Conservation (phyloP, 768 basidiomycete genomes). For the Melanogaster broomeanus region DNA sequence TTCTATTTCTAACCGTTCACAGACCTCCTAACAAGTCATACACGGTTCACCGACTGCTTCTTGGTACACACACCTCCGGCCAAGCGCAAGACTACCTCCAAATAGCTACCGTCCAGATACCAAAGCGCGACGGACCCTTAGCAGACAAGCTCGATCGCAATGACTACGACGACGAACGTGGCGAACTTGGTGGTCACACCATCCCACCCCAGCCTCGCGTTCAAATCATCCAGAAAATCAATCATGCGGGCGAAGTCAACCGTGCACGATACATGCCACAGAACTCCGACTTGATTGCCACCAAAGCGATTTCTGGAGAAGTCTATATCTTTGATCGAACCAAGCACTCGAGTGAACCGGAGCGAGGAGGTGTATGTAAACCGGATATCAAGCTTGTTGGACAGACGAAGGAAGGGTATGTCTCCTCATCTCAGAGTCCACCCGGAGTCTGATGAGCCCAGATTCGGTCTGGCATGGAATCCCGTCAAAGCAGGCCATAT, state of each 20-base stretch:
- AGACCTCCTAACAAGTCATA: slow-evolving; percentile 93
- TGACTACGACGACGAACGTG: slow-evolving; percentile 89
- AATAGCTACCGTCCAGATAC: slow-evolving; percentile 93
- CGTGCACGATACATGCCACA: slow-evolving; percentile 99
- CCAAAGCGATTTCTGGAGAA: slow-evolving; percentile 89
- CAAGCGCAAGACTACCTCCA: slow-evolving; percentile 94
- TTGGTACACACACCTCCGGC: slow-evolving; percentile 97
- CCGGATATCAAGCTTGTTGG: slow-evolving; percentile 92
- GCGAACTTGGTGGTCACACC: slow-evolving; percentile 92
- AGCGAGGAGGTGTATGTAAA: slow-evolving; percentile 78
- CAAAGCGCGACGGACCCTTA: slow-evolving; percentile 71
- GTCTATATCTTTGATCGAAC: slow-evolving; percentile 96
- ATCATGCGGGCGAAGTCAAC: slow-evolving; percentile 95
- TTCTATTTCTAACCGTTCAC: not conserved
- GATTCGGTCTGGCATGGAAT: slow-evolving; percentile 95
- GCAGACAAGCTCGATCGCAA: slow-evolving; percentile 77
- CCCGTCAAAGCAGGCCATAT: slow-evolving; percentile 80
- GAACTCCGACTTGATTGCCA: slow-evolving; percentile 95
- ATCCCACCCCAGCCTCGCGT: slow-evolving; percentile 85
- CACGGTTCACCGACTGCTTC: slow-evolving; percentile 89
- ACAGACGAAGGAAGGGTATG: slow-evolving; percentile 91
- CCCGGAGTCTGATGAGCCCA: slow-evolving; percentile 31
- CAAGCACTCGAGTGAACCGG: slow-evolving; percentile 93
- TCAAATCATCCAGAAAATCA: slow-evolving; percentile 90
- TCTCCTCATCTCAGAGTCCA: slow-evolving; percentile 12